Base-by-base conservation (phyloP, 768 basidiomycete species). In the Boletales sp. region DNA sequence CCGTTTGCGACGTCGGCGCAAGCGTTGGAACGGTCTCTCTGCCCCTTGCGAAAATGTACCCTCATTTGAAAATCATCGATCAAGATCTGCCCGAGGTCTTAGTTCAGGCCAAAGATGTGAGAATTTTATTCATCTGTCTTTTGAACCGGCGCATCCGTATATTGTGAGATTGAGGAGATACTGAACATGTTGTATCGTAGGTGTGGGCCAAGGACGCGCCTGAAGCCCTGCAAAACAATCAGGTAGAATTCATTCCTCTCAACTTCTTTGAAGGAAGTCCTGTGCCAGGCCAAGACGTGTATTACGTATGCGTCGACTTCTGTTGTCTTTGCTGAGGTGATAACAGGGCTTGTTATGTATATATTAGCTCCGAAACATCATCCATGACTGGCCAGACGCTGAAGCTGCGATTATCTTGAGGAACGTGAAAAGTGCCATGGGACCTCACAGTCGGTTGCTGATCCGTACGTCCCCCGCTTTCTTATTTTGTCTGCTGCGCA, bases 381-480 rank as follows among this genome's bases (percentile, higher is more conserved):
- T 65, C 19, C 72, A 71, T 41, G 61, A 74, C 50, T 74, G 70
- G 72, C 67, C 69, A 10, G 63, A 71, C 28, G 58, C 60, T 1
- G 66, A 71, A 25, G 66, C 63, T 36, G 33, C 63, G 17, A 53
- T 37, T 3, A 70, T 73, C 42, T 47, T 73, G 33, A 58, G 52
- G 28, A 67, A 64, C 41, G 45, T 72, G 4, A 52, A 57, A 8
- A 55, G 44, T 14, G 67, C 62, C 7, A 63, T 72, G 66, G 50
- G 21, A 10, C 59, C 67, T 0, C 32, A 56, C n/a, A 68, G 67
- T 48, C 59, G 63, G 7, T 18, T 73, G 35, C 46, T 73, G 12
- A 66, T 73, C 14, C 65, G 70, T 71, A 31, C 19, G 69, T 57
- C 14, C 12, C n/a, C 18, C 18, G 8, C n/a, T 15, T 33, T 32